phyloP scores from a whole-genome alignment of 2,329 filamentous ascomycete genomes.

The Microcyclospora tardicrescens region DNA sequence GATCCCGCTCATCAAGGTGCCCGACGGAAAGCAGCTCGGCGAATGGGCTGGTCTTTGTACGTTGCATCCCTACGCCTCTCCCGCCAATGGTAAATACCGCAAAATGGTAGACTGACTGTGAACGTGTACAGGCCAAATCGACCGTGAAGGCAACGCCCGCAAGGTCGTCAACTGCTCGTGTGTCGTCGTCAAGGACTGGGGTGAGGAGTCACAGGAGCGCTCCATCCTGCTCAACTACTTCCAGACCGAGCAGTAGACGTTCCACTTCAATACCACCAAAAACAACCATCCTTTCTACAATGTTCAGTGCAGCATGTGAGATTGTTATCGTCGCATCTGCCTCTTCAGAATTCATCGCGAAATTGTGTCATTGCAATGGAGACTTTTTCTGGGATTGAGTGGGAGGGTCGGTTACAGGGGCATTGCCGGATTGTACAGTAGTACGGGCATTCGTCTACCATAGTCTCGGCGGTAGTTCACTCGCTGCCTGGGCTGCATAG shows the following conservation, averaged over 20 bases:
- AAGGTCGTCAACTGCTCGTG: slow-evolving; percentile 99
- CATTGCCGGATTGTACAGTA: no score
- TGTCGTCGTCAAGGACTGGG: slow-evolving; percentile 99
- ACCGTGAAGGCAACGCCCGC: slow-evolving; percentile 97
- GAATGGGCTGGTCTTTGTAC: slow-evolving; percentile 99
- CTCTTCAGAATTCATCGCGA: no score
- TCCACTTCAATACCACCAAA: neutral
- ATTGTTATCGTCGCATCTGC: no score
- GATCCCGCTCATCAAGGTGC: slow-evolving; percentile 99
- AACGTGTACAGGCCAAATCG: slow-evolving; percentile 63
- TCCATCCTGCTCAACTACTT: slow-evolving; percentile 99
- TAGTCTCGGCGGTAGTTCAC: no score
- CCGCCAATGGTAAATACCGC: neutral
- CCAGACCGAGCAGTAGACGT: slow-evolving; percentile 58
- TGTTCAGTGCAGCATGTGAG: no score
- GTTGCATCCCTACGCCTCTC: slow-evolving; percentile 32
- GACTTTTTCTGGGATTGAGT: no score
- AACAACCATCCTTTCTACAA: no score
- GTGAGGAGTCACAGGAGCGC: slow-evolving; percentile 98
- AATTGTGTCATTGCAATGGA: no score
- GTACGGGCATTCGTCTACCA: no score
- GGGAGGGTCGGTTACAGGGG: no score
- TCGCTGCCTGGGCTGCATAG: no score
- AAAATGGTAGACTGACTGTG: slow-evolving; percentile 5
- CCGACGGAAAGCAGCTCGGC: slow-evolving; percentile 98